Base-by-base conservation (phyloP, 768 basidiomycete species). In the Termitomyces sp. region DNA sequence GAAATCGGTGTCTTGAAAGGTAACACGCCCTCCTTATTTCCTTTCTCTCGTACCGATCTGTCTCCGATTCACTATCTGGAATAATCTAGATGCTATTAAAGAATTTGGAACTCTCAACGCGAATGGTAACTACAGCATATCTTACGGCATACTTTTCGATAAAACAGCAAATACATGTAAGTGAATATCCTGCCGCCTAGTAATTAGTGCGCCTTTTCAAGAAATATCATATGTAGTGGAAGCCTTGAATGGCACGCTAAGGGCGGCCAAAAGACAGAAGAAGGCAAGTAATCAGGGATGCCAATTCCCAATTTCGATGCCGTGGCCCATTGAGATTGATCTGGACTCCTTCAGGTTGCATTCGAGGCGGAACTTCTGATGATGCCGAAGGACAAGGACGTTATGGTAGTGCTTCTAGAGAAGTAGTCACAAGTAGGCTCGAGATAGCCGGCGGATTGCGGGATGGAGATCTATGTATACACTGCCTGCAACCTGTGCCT, bases 331-430 rank as follows among this genome's bases (percentile, higher is more conserved):
- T 7, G 10, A 4, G 33, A 48, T 16, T 49, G n/a, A 49, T 50
- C 13, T 42, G 22, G 44, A 41, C 20, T n/a, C n/a, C 1, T 55
- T 7, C 33, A 79, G 77, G 76, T 77, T 18, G 57, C 71, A 2
- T 79, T 78, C 57, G 68, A 74, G 39, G 74, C 69, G 15, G 78
- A 80, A 60, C 66, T 80, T 10, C 56, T 80, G 53, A 77, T 80
- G 75, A 78, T 78, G 75, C 78, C 77, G 31, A 75, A 66, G 58
- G 76, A 78, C 60, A 77, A 78, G 59, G 76, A 77, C 52, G 76
- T 77, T 4, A 70, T 71, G 44, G 74, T 79, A 22, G 67, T 74
- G 3, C 62, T 73, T 46, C 59, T 78, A n/a, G 72, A 72, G 47
- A 61, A 59, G 56, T 61, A 53, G 54, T 41, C 4, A 29, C 9